phyloP scores from a whole-genome alignment of 306 rosid species.

The Medicago lupulina region DNA sequence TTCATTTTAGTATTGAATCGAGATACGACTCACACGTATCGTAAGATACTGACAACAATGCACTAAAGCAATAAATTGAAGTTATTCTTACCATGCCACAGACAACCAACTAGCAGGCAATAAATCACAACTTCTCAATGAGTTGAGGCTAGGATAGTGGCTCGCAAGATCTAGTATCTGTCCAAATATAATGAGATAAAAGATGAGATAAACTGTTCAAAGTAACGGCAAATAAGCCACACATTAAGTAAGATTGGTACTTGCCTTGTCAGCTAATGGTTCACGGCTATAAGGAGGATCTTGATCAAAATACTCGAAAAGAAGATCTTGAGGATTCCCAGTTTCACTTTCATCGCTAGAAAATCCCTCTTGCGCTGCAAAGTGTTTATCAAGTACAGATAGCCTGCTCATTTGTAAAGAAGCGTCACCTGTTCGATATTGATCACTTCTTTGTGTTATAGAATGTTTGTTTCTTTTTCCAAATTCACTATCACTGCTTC shows the following conservation, averaged over 20 bases:
- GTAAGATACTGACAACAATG: neutral
- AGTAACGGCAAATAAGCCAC: constrained; percentile 32
- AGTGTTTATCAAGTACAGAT: constrained; percentile 53
- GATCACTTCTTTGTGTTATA: constrained; percentile 46
- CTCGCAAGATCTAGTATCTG: constrained; percentile 84
- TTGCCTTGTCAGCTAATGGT: constrained; percentile 85
- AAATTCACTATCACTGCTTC: constrained; percentile 75
- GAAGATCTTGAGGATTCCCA: constrained; percentile 55
- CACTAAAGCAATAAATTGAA: constrained; percentile 28
- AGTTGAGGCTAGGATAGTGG: constrained; percentile 66
- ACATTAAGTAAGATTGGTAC: constrained; percentile 39
- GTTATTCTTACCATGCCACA: constrained; percentile 78
- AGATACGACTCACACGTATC: neutral
- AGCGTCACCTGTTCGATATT: constrained; percentile 43
- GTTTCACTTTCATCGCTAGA: constrained; percentile 79
- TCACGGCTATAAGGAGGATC: constrained; percentile 83
- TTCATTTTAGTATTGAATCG: neutral
- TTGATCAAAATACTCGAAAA: constrained; percentile 81
- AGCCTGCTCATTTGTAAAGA: constrained; percentile 49
- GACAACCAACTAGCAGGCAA: constrained; percentile 86
- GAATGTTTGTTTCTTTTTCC: constrained; percentile 49
- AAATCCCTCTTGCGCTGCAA: constrained; percentile 56
- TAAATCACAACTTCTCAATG: constrained; percentile 87
- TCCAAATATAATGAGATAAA: constrained; percentile 32
- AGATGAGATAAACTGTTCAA: constrained; percentile 54